These are phyloP conservation scores for Diplogelasinospora grovesii DNA, from an alignment of 495 filamentous ascomycete genomes.

Conservation along the genomic window DNA sequence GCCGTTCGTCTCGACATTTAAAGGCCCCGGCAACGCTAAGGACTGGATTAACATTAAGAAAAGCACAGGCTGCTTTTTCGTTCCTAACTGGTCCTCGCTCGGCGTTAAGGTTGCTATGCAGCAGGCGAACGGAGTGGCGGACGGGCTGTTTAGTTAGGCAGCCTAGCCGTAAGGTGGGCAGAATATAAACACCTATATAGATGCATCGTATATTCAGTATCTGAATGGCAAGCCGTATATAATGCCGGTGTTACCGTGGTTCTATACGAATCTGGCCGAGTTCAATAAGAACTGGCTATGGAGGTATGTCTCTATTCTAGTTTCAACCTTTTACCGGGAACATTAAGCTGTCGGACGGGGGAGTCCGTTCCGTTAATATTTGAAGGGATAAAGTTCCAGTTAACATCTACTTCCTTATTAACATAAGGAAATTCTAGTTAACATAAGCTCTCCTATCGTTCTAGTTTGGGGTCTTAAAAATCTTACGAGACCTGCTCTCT, in stretches of 20 bases:
- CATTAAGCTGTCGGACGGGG: no score
- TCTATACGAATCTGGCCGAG: constrained; percentile 55
- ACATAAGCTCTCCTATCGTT: no score
- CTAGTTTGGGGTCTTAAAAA: no score
- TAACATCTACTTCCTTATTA: no score
- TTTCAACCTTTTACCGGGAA: no score
- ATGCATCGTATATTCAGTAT: constrained; percentile 5
- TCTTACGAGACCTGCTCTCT: no score
- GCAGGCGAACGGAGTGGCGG: background rate
- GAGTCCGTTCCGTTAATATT: no score
- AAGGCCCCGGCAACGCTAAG: constrained; percentile 36
- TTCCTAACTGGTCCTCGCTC: constrained; percentile 53
- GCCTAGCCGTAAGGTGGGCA: constrained; percentile 9
- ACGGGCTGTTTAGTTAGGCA: constrained; percentile 16
- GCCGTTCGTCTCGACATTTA: background rate
- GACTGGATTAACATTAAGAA: constrained; percentile 51
- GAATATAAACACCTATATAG: constrained; percentile 8
- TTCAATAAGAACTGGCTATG: constrained; percentile 67
- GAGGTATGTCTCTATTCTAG: no score
- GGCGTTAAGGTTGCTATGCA: constrained; percentile 26
- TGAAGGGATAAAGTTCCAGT: no score
- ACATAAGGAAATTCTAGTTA: no score
- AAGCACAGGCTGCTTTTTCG: constrained; percentile 41
- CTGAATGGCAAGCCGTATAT: constrained; percentile 36
- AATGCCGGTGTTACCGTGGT: constrained; percentile 70